Evolutionary conservation across 176 grass and related monocot species (phyloP).

Genomic region (Urochloa ruziziensis): DNA sequence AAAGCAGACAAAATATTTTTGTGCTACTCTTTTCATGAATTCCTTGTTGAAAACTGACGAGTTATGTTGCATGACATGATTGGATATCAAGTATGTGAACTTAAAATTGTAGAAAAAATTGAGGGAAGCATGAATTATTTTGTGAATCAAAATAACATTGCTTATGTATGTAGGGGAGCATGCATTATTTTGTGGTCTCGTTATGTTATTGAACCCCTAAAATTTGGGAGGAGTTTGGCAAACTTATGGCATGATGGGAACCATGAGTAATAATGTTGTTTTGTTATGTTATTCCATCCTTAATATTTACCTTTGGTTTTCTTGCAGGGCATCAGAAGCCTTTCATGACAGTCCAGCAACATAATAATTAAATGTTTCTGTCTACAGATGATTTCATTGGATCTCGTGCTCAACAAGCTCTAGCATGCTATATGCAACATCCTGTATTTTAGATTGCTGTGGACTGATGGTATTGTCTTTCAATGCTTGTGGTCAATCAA

Average conservation of each 20-base stretch:
- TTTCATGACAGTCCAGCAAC: neutral
- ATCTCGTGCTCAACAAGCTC: neutral
- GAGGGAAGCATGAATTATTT: neutral
- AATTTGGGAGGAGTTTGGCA: neutral
- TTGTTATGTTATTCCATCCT: neutral
- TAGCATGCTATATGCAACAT: no score
- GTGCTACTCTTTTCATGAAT: neutral
- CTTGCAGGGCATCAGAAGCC: neutral
- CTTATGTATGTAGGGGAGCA: neutral
- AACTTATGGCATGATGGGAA: neutral
- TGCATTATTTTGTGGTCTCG: neutral
- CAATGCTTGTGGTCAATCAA: neutral
- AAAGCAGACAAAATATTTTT: neutral
- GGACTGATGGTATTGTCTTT: neutral
- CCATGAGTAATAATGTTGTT: neutral
- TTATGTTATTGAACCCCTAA: neutral
- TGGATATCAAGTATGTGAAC: neutral
- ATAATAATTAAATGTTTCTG: neutral
- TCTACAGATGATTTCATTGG: neutral
- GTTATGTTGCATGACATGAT: neutral
- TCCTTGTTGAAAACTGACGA: neutral
- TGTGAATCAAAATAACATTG: no score
- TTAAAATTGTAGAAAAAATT: neutral
- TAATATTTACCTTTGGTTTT: neutral
- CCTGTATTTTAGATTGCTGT: neutral